Percentiles rank a stretch among this genome's conserved stretches.
These are phyloP conservation scores for Coniferiporia sulphurascens DNA, from an alignment of 1,284 basidiomycete species.

Conservation along the genomic window DNA sequence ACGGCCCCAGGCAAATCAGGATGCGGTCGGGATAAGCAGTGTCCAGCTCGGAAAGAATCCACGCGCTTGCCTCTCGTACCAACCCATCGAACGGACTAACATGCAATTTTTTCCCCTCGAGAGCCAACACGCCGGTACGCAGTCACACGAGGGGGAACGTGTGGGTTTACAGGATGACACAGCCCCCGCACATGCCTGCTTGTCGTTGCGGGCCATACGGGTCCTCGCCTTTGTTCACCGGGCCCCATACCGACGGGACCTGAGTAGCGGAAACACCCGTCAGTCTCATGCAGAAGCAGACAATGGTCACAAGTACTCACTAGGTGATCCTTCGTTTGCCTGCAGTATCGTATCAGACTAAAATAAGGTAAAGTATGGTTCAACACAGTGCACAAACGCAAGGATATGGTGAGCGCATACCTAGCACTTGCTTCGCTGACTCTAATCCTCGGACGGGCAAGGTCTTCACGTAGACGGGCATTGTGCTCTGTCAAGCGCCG, in stretches of 20 bases:
- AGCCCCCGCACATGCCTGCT: constrained; percentile 14
- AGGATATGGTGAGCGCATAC: constrained; percentile 36
- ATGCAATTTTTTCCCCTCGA: neutral
- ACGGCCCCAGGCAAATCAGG: neutral
- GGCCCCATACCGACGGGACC: constrained; percentile 90
- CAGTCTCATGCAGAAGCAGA: neutral
- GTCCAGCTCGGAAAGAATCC: no score
- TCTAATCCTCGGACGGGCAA: constrained; percentile 66
- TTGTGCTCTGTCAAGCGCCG: constrained; percentile 79
- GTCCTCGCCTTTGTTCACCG: constrained; percentile 77
- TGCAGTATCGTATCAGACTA: constrained; percentile 75
- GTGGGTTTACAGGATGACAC: constrained; percentile 12
- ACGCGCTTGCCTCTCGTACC: neutral
- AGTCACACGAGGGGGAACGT: neutral
- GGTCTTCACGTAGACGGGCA: constrained; percentile 68
- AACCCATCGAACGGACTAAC: neutral
- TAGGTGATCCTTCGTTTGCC: constrained; percentile 68
- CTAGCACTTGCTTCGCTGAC: constrained; percentile 74
- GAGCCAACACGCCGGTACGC: neutral
- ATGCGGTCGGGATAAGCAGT: no score
- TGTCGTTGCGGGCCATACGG: constrained; percentile 55
- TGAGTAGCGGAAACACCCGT: constrained; percentile 29
- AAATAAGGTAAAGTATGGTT: constrained; percentile 8
- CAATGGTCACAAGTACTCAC: constrained; percentile 35
- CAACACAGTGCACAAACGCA: neutral